A percentile compares a stretch with the other conserved stretches of the same genome.
phyloP scores from a whole-genome alignment of 331 rosid species.

The Arachis monticola region DNA sequence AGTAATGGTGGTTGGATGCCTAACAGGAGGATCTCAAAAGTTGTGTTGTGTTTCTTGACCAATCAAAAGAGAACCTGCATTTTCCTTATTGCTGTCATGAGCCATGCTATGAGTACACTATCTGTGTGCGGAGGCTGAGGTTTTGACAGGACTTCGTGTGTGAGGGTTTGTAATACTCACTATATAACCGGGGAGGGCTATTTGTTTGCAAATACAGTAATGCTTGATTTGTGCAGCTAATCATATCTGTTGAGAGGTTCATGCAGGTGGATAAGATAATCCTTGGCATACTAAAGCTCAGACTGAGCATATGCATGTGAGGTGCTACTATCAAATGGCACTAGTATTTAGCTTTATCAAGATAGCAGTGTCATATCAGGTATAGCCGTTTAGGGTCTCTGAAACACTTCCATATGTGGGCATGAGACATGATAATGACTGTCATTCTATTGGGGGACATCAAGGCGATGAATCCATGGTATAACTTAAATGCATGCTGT shows the following conservation, averaged over 20 bases:
- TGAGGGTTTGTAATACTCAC: not conserved
- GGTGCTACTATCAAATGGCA: not conserved
- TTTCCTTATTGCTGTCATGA: conserved; percentile 13
- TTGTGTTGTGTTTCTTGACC: conserved; percentile 4
- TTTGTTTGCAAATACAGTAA: not conserved
- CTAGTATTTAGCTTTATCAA: not conserved
- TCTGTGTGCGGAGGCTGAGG: not conserved
- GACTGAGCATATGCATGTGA: not conserved
- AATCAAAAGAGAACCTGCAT: conserved; percentile 22
- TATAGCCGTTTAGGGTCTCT: not conserved
- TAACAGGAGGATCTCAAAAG: not conserved
- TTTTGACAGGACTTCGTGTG: not conserved
- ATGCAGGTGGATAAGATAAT: not conserved
- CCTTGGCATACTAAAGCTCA: not conserved
- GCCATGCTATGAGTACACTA: conserved; percentile 3
- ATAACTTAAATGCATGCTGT: not conserved
- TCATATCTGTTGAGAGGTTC: not conserved
- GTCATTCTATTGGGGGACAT: not conserved
- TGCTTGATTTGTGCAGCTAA: not conserved
- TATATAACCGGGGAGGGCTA: not conserved
- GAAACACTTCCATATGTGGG: not conserved
- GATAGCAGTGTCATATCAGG: not conserved
- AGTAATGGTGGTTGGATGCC: conserved; percentile 9
- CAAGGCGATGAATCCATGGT: not conserved
- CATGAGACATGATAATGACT: not conserved